These are phyloP conservation scores for Chrysanthemum seticuspe DNA, from an alignment of 129 eudicot species.

Conservation along the genomic window DNA sequence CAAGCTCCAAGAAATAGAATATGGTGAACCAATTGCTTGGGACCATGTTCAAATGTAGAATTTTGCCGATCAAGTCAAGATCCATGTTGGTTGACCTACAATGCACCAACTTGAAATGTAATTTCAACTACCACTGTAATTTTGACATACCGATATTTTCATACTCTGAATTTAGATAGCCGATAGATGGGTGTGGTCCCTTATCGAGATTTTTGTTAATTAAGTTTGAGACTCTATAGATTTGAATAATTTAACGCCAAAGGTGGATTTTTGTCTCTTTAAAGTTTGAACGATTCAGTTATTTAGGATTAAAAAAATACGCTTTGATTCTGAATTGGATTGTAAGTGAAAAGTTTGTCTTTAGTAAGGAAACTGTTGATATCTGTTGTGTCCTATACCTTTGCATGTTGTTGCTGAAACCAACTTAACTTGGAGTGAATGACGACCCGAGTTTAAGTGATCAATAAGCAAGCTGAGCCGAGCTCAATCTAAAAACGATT, in stretches of 20 bases:
- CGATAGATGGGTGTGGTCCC: slow-evolving; percentile 4
- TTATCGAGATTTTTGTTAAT: slow-evolving; percentile 23
- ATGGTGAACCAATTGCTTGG: slow-evolving; percentile 45
- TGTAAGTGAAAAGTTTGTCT: neutral
- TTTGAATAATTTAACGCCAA: slow-evolving; percentile 27
- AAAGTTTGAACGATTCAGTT: neutral
- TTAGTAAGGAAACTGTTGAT: too few relatives aligned
- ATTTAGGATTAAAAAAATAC: neutral
- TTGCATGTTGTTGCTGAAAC: too few relatives aligned
- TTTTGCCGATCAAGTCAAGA: slow-evolving; percentile 14
- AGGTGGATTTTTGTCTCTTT: slow-evolving; percentile 22
- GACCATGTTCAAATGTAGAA: slow-evolving; percentile 46
- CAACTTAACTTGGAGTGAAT: too few relatives aligned
- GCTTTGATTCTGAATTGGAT: neutral
- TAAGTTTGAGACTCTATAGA: slow-evolving; percentile 16
- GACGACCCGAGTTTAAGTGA: too few relatives aligned
- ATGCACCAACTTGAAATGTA: slow-evolving; percentile 3
- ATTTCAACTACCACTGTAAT: slow-evolving; percentile 15
- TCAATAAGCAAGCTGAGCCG: too few relatives aligned
- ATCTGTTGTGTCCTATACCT: too few relatives aligned
- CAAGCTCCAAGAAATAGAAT: slow-evolving; percentile 44
- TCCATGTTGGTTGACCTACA: neutral
- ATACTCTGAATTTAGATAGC: slow-evolving; percentile 12
- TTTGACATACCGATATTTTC: slow-evolving; percentile 6
- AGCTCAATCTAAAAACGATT: too few relatives aligned